A percentile compares a stretch with the other conserved stretches of the same genome.
Evolutionary conservation across 371 early-diverging fungal genomes (phyloP).

Genomic region (Batrachochytrium dendrobatidis): DNA sequence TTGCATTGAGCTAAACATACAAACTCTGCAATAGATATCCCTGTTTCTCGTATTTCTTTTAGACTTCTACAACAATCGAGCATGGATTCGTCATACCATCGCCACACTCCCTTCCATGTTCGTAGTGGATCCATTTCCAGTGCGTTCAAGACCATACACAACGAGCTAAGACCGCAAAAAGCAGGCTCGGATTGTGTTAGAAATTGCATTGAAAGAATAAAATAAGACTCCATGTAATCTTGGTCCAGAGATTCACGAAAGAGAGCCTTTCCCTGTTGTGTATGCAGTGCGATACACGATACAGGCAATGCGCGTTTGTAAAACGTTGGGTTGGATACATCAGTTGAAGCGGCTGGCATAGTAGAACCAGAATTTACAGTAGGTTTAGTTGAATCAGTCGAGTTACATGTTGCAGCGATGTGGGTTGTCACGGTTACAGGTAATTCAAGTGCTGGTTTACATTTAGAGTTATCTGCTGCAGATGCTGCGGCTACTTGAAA

Average conservation of each 20-base stretch:
- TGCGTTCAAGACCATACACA: constrained; percentile 83
- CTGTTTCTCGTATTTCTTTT: constrained; percentile 67
- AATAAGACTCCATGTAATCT: constrained; percentile 61
- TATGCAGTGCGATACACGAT: constrained; percentile 23
- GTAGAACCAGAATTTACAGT: too few species aligned
- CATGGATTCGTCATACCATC: constrained; percentile 83
- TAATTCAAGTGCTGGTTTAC: too few species aligned
- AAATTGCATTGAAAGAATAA: constrained; percentile 78
- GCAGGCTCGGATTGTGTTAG: constrained; percentile 88
- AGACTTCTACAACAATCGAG: constrained; percentile 75
- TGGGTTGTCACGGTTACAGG: too few species aligned
- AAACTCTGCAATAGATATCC: constrained; percentile 85
- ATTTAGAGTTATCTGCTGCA: too few species aligned
- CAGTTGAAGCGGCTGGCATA: too few species aligned
- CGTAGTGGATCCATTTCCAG: constrained; percentile 82
- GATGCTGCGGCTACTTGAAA: too few species aligned
- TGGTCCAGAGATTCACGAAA: constrained; percentile 15
- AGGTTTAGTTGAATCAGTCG: too few species aligned
- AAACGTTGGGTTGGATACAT: constrained; percentile 9
- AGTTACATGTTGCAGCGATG: too few species aligned
- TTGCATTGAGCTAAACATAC: constrained; percentile 80
- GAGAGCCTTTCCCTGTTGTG: constrained; percentile 13
- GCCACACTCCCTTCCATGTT: constrained; percentile 89
- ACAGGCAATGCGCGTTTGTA: constrained; percentile 27
- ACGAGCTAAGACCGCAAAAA: constrained; percentile 56